Evolutionary conservation across 352 stramenopile genomes (phyloP), one percentile per base, ranked within the genome.

Genomic region (Globisporangium nagaii): DNA sequence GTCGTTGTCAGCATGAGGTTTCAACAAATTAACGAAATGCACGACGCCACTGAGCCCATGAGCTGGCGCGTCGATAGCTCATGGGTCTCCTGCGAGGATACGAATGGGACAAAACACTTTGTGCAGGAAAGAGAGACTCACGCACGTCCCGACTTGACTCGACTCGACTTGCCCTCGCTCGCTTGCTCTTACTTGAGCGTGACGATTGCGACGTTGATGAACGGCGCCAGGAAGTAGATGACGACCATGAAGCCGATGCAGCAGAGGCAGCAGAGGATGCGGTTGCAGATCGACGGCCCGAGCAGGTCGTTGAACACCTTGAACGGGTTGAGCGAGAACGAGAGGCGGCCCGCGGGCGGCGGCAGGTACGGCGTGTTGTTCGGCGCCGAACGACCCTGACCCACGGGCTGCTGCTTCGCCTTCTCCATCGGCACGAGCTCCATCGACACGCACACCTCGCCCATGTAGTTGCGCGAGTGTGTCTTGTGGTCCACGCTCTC

Each of bases 341-440:
- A 94, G 2, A 98, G 66, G 9, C 93, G 79, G 9, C 92, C 93
- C 24, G 83, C 83, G 10, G 92, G 91, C 10, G 87, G 87, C 12
- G 92, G 92, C 30, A 97, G 70, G 62, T 96, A 96, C 28, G 93
- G 93, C 51, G 94, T 94, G 56, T 90, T 92, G 73, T 98, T 98
- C 8, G 93, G 93, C 20, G 93, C 78, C 28, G 70, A 84, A 10
- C 92, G 82, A 31, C 90, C 93, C n/a, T 74, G 67, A 52, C 92
- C 93, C 27, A 92, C 84, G 0, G 71, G 63, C 39, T 90, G 74
- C 35, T 82, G 71, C 54, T 90, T 85, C 0, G 90, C 87, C 22
- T 85, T 82, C 35, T 97, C 91, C 5, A 76, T 73, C 10, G 92
- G 90, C 37, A 97, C 78, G 45, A 97, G 71, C 60, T 97, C 80